Conservation (phyloP, 768 basidiomycete species). For the Auricularia sp. region DNA sequence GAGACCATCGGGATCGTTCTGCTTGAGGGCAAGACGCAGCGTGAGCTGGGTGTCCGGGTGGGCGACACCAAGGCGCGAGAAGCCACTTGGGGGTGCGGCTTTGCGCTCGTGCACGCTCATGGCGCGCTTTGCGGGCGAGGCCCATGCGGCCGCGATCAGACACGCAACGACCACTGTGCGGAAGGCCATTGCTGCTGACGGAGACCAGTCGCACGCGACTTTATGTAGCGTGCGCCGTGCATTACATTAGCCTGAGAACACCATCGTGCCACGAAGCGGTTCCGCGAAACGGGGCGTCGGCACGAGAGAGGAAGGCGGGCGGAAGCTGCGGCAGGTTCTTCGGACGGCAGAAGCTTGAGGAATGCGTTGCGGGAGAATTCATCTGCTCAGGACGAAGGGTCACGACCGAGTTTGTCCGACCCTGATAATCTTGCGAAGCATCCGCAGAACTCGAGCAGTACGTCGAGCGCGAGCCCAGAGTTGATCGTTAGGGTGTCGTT, state of each 20-base stretch:
- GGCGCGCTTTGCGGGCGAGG: neutral
- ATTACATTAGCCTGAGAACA: neutral
- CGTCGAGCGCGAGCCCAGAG: no score
- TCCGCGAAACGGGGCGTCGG: neutral
- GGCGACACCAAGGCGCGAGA: neutral
- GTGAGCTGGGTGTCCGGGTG: neutral
- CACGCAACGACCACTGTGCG: neutral
- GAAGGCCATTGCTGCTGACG: neutral
- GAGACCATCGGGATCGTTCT: neutral
- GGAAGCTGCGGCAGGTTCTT: neutral
- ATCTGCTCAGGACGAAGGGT: no score
- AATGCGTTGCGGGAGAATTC: neutral
- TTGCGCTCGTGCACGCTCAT: neutral
- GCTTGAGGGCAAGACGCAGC: slow-evolving; percentile 2
- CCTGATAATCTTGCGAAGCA: no score
- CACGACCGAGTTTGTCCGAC: no score
- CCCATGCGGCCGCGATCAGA: neutral
- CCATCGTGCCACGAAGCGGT: neutral
- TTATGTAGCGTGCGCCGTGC: neutral
- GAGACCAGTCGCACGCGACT: neutral
- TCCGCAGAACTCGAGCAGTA: no score
- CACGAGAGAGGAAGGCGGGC: neutral
- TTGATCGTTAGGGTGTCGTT: no score
- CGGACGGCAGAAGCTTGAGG: neutral
- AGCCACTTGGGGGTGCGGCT: neutral